Evolutionary conservation across 495 filamentous ascomycete species (phyloP), one percentile per base, ranked within the genome.

Genomic region (Tuber borchii): DNA sequence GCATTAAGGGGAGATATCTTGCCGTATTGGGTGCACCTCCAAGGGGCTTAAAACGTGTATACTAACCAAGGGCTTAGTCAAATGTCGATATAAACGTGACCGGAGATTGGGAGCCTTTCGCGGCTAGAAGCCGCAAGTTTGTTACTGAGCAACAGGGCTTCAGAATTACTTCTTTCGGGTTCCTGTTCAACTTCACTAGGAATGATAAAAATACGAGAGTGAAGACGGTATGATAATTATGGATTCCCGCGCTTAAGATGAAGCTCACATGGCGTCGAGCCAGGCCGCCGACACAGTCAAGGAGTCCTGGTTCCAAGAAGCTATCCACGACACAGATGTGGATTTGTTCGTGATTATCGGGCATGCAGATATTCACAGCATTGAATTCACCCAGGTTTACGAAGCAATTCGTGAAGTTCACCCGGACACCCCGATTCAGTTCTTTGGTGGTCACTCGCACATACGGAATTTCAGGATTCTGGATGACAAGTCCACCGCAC

Each of bases 371-470:
- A 88, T 95, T 44, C 71, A 79, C 46, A 94, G 93, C 74, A 83
- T 86, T 70, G 95, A 97, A 83, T 96, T 91, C 81, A 87, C 90
- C 73, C 84, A 88, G 61, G 89, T 98, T 77, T 95, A 90, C 86
- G 88, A 86, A 31, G 92, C 89, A 46, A 97, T 99, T 74, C 88
- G 95, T 68, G 84, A 88, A n/a, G 85, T 89, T 61, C 90, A 93
- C 77, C 91, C 89, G 87, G 88, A 92, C 77, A 93, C 88, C 2
- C 93, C 95, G 0, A 96, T 99, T 69, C 91, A 93, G 77, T 97
- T 98, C 83, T 93, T 99, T 73, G 95, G 93, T 69, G 95, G 95
- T 8, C 95, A 99, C 82, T 89, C 90, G 40, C 95, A 99, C 82
- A 91, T 97, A 68, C 89, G 95, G 8, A 93, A 99, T 80, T 95